Conservation (phyloP, 371 early-diverging fungal species). For the Mortierella sp. region DNA sequence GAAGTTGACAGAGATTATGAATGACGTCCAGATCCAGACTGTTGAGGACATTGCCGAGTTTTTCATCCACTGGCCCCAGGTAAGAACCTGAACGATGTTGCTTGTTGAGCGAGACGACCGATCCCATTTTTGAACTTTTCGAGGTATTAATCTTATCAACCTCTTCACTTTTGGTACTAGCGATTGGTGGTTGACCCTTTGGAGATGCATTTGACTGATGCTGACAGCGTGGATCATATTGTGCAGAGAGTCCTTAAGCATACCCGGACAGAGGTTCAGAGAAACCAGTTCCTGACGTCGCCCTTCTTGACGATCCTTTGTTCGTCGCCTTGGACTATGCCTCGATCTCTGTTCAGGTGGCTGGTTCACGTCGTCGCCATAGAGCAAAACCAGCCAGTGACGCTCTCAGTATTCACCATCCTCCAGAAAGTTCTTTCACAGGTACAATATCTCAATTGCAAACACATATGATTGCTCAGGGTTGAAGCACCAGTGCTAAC, state of each 20-base stretch:
- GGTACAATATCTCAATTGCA: conserved; percentile 8
- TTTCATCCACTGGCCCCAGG: conserved; percentile 51
- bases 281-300: conserved; percentile 27
- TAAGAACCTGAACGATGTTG: not conserved
- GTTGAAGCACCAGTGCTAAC: too few relatives aligned
- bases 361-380: conserved; percentile 32
- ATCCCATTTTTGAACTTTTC: not conserved
- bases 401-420: conserved; percentile 22
- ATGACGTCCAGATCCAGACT: conserved; percentile 10
- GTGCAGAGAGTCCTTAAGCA: conserved; percentile 26
- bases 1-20: conserved; percentile 29
- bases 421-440: conserved; percentile 30
- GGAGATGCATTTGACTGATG: conserved; percentile 10
- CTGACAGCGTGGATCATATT: conserved; percentile 21
- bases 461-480: too few relatives aligned
- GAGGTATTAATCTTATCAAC: too few relatives aligned
- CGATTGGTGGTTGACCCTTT: conserved; percentile 17
- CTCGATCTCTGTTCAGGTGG: conserved; percentile 45
- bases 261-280: conserved; percentile 21
- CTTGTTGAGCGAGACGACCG: not conserved
- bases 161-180: conserved; percentile 2
- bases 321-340: conserved; percentile 44
- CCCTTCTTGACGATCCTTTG: conserved; percentile 30
- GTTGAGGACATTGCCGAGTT: conserved; percentile 49
- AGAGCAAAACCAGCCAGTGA: conserved; percentile 28